Evolutionary conservation across 208 protist species (phyloP).

Genomic region (Leishmania tarentolae): DNA sequence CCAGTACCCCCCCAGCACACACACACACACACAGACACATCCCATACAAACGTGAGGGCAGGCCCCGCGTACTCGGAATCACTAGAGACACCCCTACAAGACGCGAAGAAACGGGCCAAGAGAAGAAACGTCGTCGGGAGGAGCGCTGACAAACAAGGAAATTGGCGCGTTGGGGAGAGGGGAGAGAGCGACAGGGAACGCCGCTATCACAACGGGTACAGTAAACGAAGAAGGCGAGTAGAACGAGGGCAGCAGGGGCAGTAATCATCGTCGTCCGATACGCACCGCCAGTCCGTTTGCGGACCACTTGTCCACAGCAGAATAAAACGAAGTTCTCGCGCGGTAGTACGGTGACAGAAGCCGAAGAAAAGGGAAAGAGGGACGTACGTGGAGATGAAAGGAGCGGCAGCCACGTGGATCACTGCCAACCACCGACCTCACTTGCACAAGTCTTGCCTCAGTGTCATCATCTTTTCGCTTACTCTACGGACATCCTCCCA

Average conservation of each 20-base stretch:
- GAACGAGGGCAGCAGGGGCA: not conserved
- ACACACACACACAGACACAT: not conserved
- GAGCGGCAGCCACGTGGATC: not conserved
- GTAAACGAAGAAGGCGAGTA: not conserved
- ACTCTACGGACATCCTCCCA: not conserved
- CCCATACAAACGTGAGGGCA: not conserved
- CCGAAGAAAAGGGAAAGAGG: not conserved
- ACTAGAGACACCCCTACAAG: not conserved
- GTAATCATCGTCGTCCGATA: not conserved
- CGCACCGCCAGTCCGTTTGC: not conserved
- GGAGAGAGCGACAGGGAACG: not conserved
- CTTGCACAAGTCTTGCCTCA: not conserved
- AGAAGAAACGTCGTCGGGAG: not conserved
- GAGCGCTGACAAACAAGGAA: not conserved
- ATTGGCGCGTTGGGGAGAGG: not conserved
- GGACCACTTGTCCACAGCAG: not conserved
- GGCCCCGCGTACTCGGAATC: not conserved
- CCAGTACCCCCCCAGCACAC: not conserved
- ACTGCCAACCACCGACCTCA: not conserved
- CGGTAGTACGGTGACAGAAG: not conserved
- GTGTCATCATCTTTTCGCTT: not conserved
- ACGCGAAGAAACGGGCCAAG: not conserved
- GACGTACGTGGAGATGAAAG: not conserved
- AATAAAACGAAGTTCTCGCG: not conserved
- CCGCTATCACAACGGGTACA: not conserved